A percentile compares a stretch with the other conserved stretches of the same genome.
Evolutionary conservation across 352 stramenopile species (phyloP).

Genomic region (Pythium sp.): DNA sequence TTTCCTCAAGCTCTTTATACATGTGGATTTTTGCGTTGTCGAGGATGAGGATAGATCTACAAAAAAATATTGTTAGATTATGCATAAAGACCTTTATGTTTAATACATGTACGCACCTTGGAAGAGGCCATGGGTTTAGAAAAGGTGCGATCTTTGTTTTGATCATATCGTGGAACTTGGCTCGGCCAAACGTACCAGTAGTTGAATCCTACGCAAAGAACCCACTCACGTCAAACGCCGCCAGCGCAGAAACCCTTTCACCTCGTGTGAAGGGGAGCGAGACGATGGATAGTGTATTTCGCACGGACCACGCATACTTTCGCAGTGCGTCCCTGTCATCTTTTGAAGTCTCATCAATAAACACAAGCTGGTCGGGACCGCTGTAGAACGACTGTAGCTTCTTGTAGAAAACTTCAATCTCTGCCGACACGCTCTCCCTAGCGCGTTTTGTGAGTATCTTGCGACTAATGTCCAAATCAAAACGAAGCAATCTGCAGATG

Average conservation of each 20-base stretch:
- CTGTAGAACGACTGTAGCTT: background rate
- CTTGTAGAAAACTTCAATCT: slow-evolving; percentile 1
- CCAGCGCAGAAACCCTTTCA: background rate
- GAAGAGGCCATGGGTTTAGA: background rate
- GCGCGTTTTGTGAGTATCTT: background rate
- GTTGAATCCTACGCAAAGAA: background rate
- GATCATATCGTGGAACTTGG: background rate
- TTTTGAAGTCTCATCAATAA: background rate
- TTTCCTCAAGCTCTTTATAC: background rate
- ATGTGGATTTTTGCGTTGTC: background rate
- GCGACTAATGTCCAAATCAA: background rate
- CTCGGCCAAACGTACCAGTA: background rate
- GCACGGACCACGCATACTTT: background rate
- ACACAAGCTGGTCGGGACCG: background rate
- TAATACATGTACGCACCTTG: background rate
- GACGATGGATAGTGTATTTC: background rate
- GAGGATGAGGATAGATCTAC: background rate
- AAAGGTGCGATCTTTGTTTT: slow-evolving; percentile 1
- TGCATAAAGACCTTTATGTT: background rate
- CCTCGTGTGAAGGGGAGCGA: background rate
- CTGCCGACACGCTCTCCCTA: background rate
- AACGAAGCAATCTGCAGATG: background rate
- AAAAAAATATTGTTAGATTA: background rate
- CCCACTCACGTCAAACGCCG: background rate
- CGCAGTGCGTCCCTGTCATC: background rate